Evolutionary conservation across 352 stramenopile species (phyloP), one percentile per base, ranked within the genome.

Genomic region (Globisporangium canariense): DNA sequence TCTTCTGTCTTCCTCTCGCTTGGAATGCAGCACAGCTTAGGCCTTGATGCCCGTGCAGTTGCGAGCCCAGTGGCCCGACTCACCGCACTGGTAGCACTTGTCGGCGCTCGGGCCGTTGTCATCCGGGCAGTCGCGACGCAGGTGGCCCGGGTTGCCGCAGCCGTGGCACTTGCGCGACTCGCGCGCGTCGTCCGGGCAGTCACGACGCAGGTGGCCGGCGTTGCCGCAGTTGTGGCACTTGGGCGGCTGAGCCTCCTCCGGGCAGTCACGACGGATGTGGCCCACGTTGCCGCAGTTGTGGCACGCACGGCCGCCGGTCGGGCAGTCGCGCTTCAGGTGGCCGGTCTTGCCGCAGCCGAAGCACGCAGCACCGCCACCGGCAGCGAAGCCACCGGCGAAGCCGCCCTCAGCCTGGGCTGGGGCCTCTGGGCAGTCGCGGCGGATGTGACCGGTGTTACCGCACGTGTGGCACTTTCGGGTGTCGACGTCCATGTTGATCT

Each of bases 61-160:
- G 40, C 86, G 86, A 6, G 86, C 86, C 81, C 79, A 94, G 77
- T 93, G 83, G 55, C 81, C 83, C 6, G 73, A 78, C 64, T 89
- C 79, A 49, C 83, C 83, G 69, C 83, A 92, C 69, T 92, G 83
- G 72, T 90, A 92, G 79, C 83, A 92, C 77, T 92, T 92, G 77
- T 92, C 83, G 51, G 78, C 73, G 51, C 57, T 79, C 68, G 71
- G 68, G 65, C 79, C 79, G 66, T 73, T 89, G 70, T 91, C 85
- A 43, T 94, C 83, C 11, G 86, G 86, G 74, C 86, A 94, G 73
- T 94, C 83, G 34, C 83, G 83, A 69, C 83, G 83, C 45, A 92
- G 63, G 71, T 92, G 83, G 60, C 83, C 81, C 13, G 65, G 45
- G 62, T 89, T 72, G 72, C 83, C 83, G 56, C 83, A 92, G 71